Evolutionary conservation across 1,284 basidiomycete genomes (phyloP).

Genomic region (Leccinum colubrinum): DNA sequence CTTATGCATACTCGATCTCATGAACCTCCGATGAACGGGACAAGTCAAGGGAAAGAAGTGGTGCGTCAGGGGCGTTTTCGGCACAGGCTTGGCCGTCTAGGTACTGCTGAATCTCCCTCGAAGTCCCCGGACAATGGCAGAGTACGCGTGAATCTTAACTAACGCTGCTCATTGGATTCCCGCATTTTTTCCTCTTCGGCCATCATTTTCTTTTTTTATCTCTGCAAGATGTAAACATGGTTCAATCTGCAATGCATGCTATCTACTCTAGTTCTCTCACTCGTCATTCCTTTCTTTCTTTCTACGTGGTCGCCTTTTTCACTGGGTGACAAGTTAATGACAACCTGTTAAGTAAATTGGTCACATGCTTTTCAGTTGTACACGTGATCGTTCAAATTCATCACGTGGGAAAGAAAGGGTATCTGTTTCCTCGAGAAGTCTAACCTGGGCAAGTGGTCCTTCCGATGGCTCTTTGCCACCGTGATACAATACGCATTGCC

Average conservation of each 20-base stretch:
- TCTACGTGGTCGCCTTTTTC: constrained; percentile 7
- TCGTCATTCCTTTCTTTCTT: constrained; percentile 3
- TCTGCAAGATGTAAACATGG: constrained; percentile 28
- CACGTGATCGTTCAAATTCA: constrained; percentile 23
- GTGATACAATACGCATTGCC: not conserved
- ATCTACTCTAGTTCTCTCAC: constrained; percentile 15
- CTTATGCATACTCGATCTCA: constrained; percentile 28
- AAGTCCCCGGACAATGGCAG: constrained; percentile 35
- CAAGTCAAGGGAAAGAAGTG: constrained; percentile 22
- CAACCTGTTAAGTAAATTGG: constrained; percentile 1
- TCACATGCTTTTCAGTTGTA: not conserved
- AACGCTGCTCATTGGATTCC: constrained; percentile 24
- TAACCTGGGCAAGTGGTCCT: constrained; percentile 6
- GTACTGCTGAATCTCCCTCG: constrained; percentile 28
- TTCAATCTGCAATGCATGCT: constrained; percentile 26
- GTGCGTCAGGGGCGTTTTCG: constrained; percentile 30
- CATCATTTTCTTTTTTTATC: constrained; percentile 15
- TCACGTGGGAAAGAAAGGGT: constrained; percentile 26
- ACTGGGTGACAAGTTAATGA: not conserved
- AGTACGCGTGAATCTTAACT: constrained; percentile 37
- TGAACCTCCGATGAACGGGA: constrained; percentile 22
- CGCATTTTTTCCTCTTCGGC: constrained; percentile 1
- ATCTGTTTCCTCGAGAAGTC: constrained; percentile 8
- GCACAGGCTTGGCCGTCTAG: constrained; percentile 28
- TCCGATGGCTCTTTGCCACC: constrained; percentile 3